These are phyloP conservation scores for Neurospora discreta DNA, from an alignment of 495 filamentous ascomycete species.

Conservation along the genomic window DNA sequence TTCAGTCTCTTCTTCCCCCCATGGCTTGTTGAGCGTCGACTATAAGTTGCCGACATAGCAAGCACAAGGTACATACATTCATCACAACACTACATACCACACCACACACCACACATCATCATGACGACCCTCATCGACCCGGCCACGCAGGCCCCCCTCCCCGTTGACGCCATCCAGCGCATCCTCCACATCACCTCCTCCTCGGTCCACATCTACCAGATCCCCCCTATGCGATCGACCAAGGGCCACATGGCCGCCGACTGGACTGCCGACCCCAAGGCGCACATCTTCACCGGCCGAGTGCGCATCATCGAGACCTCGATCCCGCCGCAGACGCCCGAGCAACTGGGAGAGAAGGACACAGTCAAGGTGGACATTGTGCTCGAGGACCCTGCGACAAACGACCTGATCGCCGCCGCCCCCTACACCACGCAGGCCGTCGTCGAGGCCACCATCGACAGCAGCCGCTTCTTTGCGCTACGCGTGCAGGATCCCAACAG, in stretches of 20 bases:
- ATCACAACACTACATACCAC: neutral
- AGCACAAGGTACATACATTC: neutral
- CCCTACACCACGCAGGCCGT: constrained; percentile 49
- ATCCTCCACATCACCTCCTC: constrained; percentile 55
- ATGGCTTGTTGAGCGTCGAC: neutral
- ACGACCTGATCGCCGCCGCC: constrained; percentile 68
- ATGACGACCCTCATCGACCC: constrained; percentile 44
- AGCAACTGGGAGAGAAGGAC: constrained; percentile 23
- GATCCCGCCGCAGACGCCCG: constrained; percentile 13
- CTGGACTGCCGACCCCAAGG: constrained; percentile 62
- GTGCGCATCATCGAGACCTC: constrained; percentile 68
- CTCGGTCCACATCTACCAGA: constrained; percentile 67
- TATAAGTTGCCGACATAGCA: neutral
- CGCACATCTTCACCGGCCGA: constrained; percentile 72
- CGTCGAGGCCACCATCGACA: constrained; percentile 65
- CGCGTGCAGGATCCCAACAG: constrained; percentile 59
- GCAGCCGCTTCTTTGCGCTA: constrained; percentile 68
- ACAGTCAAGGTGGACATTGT: constrained; percentile 58
- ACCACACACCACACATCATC: neutral
- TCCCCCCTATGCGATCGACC: constrained; percentile 59
- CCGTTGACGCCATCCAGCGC: constrained; percentile 62
- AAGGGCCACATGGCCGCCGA: constrained; percentile 61
- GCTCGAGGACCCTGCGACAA: constrained; percentile 58
- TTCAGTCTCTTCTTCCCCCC: neutral
- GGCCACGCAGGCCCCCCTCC: constrained; percentile 44